Base-by-base conservation (phyloP, 2,329 filamentous ascomycete genomes). In the Beauveria pseudobassiana region DNA sequence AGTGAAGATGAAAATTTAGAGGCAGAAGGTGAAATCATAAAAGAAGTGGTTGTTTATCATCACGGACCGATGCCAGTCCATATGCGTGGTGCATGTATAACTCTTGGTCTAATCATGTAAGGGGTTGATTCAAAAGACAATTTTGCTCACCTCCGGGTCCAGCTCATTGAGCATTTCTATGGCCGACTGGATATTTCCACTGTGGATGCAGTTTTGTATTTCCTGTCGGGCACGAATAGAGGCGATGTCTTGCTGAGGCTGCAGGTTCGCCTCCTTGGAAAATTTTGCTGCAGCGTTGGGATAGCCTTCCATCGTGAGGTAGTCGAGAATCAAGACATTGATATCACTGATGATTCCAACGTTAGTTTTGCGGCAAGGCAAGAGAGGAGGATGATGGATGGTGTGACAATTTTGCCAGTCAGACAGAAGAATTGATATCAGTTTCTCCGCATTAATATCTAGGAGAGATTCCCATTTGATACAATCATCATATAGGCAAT, bases 51-150 rank as follows among this genome's bases (percentile, higher is more conserved):
- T 85, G 58, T 81, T 87, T 86, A 83, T 98, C 93, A 96, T 96
- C 95, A 95, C 85, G 77, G 85, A 87, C 85, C 81, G 81, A 87
- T 86, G 83, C 52, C 57, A 57, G 50, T 38, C 62, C 82, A 85
- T 98, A 95, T 91, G 95, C 92, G 95, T 99, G 95, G 95, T 99
- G 95, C 95, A 99, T 99, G 93, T 82, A 96, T 87, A 93, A 89
- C 82, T 83, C 80, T 72, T 74, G 72, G 82, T 90, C 81, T 96
- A 96, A 99, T 99, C 95, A 95, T 93, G 77, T 84, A 82, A 82
- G 84, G 78, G 67, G 64, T 45, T 54, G 22, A 18, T 18, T 42
- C 5, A 2, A 59, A 56, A n/a, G 18, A 12, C 30, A 22, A 49
- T 30, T 9, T 30, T 14, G 72, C 90, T 77, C 87, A 99, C 95